Evolutionary conservation across 2,329 filamentous ascomycete species (phyloP).

Genomic region (Hymenoscyphus occultus): DNA sequence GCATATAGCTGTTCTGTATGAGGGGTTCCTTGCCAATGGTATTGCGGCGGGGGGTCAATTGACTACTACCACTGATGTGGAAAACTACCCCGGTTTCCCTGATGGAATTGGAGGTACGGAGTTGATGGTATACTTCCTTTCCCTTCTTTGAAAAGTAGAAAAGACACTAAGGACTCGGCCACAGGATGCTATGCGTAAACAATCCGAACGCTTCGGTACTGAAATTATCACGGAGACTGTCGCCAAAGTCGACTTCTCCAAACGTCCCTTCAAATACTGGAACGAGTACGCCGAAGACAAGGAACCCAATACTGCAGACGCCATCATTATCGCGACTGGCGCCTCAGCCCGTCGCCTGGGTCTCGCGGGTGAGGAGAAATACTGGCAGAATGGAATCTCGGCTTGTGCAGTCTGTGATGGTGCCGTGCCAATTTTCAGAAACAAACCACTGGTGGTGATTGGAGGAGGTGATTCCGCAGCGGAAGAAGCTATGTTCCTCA

Average conservation of each 20-base stretch:
- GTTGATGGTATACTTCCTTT: constrained; percentile 61
- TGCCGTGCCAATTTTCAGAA: constrained; percentile 93
- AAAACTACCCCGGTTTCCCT: constrained; percentile 97
- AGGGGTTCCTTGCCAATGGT: constrained; percentile 96
- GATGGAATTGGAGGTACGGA: constrained; percentile 81
- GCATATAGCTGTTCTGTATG: constrained; percentile 73
- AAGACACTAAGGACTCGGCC: background rate
- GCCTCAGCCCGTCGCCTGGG: constrained; percentile 83
- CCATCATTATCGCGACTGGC: constrained; percentile 91
- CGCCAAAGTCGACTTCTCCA: constrained; percentile 77
- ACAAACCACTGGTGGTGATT: constrained; percentile 93
- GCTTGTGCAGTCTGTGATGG: constrained; percentile 98
- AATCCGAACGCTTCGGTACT: constrained; percentile 90
- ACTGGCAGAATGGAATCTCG: constrained; percentile 96
- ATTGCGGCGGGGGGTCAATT: constrained; percentile 95
- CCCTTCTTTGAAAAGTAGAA: background rate
- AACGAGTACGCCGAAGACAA: constrained; percentile 83
- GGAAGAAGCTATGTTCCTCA: constrained; percentile 95
- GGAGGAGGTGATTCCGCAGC: constrained; percentile 95
- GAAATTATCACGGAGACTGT: constrained; percentile 92
- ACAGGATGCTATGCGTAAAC: constrained; percentile 79
- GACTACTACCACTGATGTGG: constrained; percentile 96
- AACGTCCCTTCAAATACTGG: constrained; percentile 87
- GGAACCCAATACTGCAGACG: constrained; percentile 80
- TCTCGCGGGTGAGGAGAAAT: constrained; percentile 85